Conservation (phyloP, 2,329 filamentous ascomycete species). For the Fusarium caatingaense region DNA sequence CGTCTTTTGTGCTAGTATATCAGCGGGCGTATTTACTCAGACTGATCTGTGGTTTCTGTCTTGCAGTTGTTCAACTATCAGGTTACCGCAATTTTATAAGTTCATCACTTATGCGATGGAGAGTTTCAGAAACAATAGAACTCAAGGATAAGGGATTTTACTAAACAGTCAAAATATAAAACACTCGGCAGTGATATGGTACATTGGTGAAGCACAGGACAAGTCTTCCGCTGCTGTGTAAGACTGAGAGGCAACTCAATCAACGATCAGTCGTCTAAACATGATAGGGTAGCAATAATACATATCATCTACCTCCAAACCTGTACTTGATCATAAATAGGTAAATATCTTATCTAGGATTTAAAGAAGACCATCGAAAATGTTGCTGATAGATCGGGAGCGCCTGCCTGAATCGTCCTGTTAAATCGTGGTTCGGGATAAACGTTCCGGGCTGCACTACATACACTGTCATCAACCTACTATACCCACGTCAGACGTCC, state of each 20-base stretch:
- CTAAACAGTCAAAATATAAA: not conserved
- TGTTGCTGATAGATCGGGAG: not conserved
- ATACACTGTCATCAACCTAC: conserved; percentile 7
- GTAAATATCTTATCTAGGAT: not conserved
- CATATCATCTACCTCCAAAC: not conserved
- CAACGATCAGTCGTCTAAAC: not conserved
- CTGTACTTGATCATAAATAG: not conserved
- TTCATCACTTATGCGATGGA: not conserved
- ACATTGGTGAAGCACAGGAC: not conserved
- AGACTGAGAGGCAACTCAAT: not conserved
- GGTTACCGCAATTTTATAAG: not conserved
- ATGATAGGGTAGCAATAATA: not conserved
- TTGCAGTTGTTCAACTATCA: not conserved
- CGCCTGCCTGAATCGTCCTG: not conserved
- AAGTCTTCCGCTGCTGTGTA: not conserved
- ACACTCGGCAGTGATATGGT: not conserved
- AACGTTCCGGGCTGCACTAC: conserved; percentile 7
- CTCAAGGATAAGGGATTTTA: too few relatives aligned
- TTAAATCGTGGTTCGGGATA: conserved; percentile 10
- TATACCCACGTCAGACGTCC: not conserved
- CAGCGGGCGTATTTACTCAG: not conserved
- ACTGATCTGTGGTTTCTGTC: not conserved
- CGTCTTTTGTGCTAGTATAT: too few relatives aligned
- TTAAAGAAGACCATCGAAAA: too few relatives aligned
- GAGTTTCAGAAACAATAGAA: not conserved